Conservation (phyloP, 2,329 filamentous ascomycete genomes). For the Ophiocordyceps camponoti-floridani region DNA sequence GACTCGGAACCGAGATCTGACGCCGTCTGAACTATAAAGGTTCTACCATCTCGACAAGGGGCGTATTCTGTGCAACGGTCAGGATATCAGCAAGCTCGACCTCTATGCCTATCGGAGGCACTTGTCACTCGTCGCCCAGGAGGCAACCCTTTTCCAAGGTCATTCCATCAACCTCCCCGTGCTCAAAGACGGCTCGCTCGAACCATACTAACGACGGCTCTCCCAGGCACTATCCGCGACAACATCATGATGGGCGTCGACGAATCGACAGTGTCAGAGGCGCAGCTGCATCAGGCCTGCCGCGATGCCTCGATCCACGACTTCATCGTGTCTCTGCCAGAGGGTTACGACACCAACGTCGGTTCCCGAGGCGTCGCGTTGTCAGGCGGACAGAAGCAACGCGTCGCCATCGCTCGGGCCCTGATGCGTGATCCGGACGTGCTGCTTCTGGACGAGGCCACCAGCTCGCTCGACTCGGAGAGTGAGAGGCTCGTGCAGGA, state of each 20-base stretch:
- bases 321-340: conserved; percentile 48
- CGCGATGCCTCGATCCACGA: conserved; percentile 51
- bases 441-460: conserved; percentile 56
- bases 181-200: background rate
- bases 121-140: conserved; percentile 57
- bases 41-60: conserved; percentile 56
- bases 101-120: conserved; percentile 43
- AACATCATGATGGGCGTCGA: conserved; percentile 51
- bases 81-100: conserved; percentile 39
- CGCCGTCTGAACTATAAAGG: conserved; percentile 10
- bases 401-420: conserved; percentile 51
- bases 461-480: conserved; percentile 48
- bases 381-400: conserved; percentile 57
- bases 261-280: conserved; percentile 30
- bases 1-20: background rate
- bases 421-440: conserved; percentile 47
- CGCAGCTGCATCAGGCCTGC: conserved; percentile 32
- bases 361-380: conserved; percentile 49
- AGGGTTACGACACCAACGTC: conserved; percentile 49
- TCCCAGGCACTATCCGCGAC: conserved; percentile 41
- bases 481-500: conserved; percentile 44
- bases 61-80: conserved; percentile 43
- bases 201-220: background rate
- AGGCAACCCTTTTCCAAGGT: conserved; percentile 54
- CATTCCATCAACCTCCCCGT: too few species aligned